These are phyloP conservation scores for Ceratobasidium sp. DNA, from an alignment of 1,284 basidiomycete species.

Conservation along the genomic window DNA sequence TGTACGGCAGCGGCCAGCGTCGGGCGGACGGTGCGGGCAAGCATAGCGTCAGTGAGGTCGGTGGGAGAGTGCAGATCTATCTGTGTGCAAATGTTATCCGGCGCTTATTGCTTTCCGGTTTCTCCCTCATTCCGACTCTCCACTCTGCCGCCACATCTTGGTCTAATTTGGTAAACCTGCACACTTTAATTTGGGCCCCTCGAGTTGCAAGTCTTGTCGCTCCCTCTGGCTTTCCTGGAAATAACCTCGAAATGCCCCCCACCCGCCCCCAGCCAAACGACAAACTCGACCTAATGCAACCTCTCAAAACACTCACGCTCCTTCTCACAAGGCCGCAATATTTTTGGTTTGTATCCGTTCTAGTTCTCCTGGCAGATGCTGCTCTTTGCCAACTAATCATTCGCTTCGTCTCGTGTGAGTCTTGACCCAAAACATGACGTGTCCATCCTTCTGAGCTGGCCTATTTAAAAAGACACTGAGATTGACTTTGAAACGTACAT, in stretches of 20 bases:
- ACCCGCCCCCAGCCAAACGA: slow-evolving; percentile 27
- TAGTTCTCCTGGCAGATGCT: slow-evolving; percentile 78
- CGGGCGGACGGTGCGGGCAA: slow-evolving; percentile 46
- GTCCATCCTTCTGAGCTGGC: slow-evolving; percentile 22
- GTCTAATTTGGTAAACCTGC: background rate
- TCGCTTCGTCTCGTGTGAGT: slow-evolving; percentile 81
- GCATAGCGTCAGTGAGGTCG: slow-evolving; percentile 38
- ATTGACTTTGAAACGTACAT: slow-evolving; percentile 98
- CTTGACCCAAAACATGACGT: slow-evolving; percentile 28
- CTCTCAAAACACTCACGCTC: slow-evolving; percentile 48
- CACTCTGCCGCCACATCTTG: background rate
- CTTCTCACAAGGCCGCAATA: slow-evolving; percentile 69
- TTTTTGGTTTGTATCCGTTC: slow-evolving; percentile 70
- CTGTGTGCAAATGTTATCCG: slow-evolving; percentile 33
- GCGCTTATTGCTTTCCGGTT: slow-evolving; percentile 42
- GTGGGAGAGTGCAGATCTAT: slow-evolving; percentile 43
- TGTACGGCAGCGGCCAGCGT: slow-evolving; percentile 43
- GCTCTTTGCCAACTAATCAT: slow-evolving; percentile 81
- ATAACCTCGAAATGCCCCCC: too few relatives aligned
- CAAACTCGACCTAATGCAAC: slow-evolving; percentile 27
- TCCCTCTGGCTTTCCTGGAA: too few relatives aligned
- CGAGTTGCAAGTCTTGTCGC: too few relatives aligned
- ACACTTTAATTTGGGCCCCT: background rate
- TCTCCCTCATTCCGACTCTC: slow-evolving; percentile 32
- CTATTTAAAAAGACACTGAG: slow-evolving; percentile 85